Evolutionary conservation across 257 asterid species (phyloP).

Genomic region (Plectranthus barbatus): DNA sequence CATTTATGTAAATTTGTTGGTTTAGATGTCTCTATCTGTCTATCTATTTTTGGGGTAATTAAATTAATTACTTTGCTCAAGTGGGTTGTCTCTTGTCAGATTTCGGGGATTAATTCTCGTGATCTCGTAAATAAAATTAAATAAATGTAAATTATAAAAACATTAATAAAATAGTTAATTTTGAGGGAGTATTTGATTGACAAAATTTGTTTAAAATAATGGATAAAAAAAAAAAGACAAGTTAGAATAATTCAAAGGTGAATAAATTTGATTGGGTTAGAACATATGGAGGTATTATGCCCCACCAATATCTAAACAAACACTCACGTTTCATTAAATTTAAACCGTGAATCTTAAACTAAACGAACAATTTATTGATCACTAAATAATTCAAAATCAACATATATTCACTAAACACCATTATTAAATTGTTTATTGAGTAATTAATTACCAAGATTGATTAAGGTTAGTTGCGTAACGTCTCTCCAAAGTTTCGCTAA

Average conservation of each 20-base stretch:
- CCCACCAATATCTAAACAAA: slow-evolving; percentile 7
- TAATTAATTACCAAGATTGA: slow-evolving; percentile 16
- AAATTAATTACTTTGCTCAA: neutral
- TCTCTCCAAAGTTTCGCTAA: slow-evolving; percentile 53
- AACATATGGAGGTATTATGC: neutral
- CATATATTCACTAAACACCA: slow-evolving; percentile 4
- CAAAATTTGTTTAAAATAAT: neutral
- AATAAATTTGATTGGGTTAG: neutral
- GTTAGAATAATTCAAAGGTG: no score
- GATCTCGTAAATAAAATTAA: neutral
- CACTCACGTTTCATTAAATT: slow-evolving; percentile 1
- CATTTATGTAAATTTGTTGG: neutral
- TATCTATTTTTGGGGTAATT: neutral
- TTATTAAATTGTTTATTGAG: slow-evolving; percentile 4
- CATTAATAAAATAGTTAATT: neutral
- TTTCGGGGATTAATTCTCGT: neutral
- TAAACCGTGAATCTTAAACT: neutral
- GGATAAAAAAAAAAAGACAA: no score
- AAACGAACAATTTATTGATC: slow-evolving; percentile 1
- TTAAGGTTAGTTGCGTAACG: slow-evolving; percentile 51
- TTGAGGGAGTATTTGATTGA: neutral
- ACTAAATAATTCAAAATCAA: slow-evolving; percentile 1
- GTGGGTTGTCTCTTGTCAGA: neutral
- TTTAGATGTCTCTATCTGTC: slow-evolving; percentile 7
- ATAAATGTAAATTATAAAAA: neutral